Conservation (phyloP, 1,284 basidiomycete genomes). For the Austroboletus novae-zelandiae region DNA sequence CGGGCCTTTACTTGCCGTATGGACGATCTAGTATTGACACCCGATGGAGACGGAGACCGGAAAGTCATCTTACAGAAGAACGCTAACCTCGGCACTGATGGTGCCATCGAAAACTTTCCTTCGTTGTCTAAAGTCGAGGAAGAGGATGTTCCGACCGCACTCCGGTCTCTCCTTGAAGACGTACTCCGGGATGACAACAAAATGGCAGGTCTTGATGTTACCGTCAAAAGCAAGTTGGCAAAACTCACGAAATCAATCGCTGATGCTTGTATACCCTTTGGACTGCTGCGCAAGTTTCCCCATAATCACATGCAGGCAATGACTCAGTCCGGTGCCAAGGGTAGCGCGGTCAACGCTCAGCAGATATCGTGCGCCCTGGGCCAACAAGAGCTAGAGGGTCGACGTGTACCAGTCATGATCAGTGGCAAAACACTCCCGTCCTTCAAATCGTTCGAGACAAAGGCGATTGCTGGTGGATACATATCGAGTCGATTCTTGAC, state of each 20-base stretch:
- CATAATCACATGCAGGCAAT: constrained; percentile 99
- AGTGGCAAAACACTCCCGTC: constrained; percentile 98
- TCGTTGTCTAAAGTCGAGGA: constrained; percentile 53
- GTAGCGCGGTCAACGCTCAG: constrained; percentile 95
- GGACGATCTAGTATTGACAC: constrained; percentile 94
- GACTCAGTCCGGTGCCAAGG: constrained; percentile 98
- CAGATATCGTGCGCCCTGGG: constrained; percentile 98
- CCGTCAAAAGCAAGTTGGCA: constrained; percentile 83
- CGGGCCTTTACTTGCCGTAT: constrained; percentile 98
- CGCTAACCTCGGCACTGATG: constrained; percentile 76
- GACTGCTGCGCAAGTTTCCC: constrained; percentile 90
- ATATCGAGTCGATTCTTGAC: constrained; percentile 99
- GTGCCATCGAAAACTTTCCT: constrained; percentile 89
- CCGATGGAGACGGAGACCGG: constrained; percentile 75
- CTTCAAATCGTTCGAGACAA: constrained; percentile 97
- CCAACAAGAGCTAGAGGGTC: constrained; percentile 97
- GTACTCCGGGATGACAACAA: constrained; percentile 97
- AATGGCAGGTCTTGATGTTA: constrained; percentile 94
- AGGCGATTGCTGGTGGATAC: constrained; percentile 97
- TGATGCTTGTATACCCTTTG: constrained; percentile 86
- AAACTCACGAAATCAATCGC: constrained; percentile 91
- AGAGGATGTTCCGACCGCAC: constrained; percentile 50
- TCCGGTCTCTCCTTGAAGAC: constrained; percentile 78
- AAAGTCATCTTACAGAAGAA: constrained; percentile 69
- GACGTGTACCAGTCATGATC: constrained; percentile 98